A percentile compares a stretch with the other conserved stretches of the same genome.
phyloP scores from a whole-genome alignment of 768 basidiomycete species.

The Rhodotorula graminis region DNA sequence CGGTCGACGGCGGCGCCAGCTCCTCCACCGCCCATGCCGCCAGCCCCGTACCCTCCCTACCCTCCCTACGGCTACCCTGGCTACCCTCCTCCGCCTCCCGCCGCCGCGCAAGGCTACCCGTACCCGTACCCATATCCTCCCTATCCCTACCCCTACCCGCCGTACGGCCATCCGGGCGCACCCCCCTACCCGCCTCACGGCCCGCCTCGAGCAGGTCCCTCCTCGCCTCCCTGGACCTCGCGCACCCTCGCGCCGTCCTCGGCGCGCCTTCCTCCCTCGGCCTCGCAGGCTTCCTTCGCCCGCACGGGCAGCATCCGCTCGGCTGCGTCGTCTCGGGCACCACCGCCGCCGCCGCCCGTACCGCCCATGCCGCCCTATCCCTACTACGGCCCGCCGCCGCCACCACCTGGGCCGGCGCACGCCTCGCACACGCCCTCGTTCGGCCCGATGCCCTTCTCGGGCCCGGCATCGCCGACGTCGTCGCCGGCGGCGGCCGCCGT shows the following conservation, averaged over 20 bases:
- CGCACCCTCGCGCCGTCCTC: not conserved
- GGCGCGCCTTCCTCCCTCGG: not conserved
- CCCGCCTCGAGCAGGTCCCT: not conserved
- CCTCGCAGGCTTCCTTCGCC: not conserved
- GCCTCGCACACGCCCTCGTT: not conserved
- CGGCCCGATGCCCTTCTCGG: not conserved
- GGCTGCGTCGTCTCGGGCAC: not conserved
- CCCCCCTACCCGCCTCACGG: not conserved
- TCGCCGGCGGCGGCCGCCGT: not conserved
- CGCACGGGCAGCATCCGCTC: not conserved
- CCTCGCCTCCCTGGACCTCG: not conserved
- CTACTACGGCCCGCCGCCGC: not conserved
- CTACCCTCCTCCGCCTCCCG: not conserved
- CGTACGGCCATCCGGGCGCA: not conserved
- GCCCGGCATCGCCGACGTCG: not conserved
- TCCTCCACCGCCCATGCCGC: not conserved
- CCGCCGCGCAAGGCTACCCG: not conserved
- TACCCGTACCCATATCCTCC: not conserved
- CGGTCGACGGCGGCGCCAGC: not conserved
- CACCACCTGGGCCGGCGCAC: not conserved
- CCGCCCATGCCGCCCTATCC: not conserved
- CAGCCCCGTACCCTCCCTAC: slow-evolving; percentile 11
- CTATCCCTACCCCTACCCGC: not conserved
- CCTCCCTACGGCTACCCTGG: slow-evolving; percentile 7
- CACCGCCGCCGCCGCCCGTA: not conserved